Conservation (phyloP, 768 basidiomycete species). For the Goffeauzyma gilvescens region DNA sequence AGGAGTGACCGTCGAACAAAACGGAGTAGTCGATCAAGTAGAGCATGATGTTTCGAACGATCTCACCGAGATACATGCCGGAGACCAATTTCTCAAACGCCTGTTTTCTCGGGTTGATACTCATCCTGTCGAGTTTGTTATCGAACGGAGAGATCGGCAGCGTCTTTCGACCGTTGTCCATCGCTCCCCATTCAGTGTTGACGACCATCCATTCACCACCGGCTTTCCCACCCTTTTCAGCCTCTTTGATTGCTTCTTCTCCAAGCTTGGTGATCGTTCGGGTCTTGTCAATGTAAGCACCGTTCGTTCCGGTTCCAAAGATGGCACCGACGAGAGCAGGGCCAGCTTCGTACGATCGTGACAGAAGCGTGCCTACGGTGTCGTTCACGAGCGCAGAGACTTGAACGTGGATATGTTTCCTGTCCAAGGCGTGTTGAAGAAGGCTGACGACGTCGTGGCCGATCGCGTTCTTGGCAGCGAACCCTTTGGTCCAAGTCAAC, state of each 20-base stretch:
- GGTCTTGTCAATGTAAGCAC: slow-evolving; percentile 82
- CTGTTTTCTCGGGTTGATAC: slow-evolving; percentile 81
- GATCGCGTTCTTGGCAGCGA: slow-evolving; percentile 71
- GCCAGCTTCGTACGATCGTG: slow-evolving; percentile 80
- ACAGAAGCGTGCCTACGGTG: slow-evolving; percentile 85
- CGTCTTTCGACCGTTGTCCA: slow-evolving; percentile 71
- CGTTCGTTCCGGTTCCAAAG: slow-evolving; percentile 96
- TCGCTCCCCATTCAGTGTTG: slow-evolving; percentile 97
- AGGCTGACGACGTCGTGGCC: slow-evolving; percentile 77
- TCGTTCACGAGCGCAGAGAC: slow-evolving; percentile 89
- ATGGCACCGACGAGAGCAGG: slow-evolving; percentile 71
- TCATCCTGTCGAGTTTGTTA: slow-evolving; percentile 74
- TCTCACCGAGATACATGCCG: slow-evolving; percentile 96
- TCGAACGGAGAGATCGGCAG: slow-evolving; percentile 80
- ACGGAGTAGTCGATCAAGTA: slow-evolving; percentile 43
- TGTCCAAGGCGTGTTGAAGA: slow-evolving; percentile 76
- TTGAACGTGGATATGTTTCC: slow-evolving; percentile 76
- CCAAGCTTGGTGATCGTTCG: slow-evolving; percentile 67
- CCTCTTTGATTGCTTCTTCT: slow-evolving; percentile 38
- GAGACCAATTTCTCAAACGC: slow-evolving; percentile 97
- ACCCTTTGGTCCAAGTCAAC: slow-evolving; percentile 77
- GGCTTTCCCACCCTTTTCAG: slow-evolving; percentile 32
- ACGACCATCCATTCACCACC: slow-evolving; percentile 58
- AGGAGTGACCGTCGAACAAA: slow-evolving; percentile 64
- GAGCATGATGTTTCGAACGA: slow-evolving; percentile 65